Conservation (phyloP, 306 rosid genomes). For the Acacia confusa region DNA sequence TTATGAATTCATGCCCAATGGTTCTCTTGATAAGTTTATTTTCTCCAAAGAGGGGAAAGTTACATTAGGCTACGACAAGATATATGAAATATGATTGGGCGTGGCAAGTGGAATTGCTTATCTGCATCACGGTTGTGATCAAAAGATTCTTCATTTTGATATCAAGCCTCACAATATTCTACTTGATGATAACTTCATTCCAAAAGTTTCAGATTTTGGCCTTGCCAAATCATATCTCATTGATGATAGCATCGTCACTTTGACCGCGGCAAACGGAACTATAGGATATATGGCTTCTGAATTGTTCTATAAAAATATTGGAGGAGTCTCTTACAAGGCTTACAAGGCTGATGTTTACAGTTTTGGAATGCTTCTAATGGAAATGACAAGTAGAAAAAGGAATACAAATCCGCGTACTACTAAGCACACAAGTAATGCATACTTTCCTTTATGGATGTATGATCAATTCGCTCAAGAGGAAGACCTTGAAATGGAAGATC, state of each 20-base stretch:
- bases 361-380: constrained; percentile 29
- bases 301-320: constrained; percentile 19
- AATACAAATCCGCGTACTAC: background rate
- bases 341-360: constrained; percentile 29
- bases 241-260: background rate
- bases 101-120: constrained; percentile 27
- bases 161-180: constrained; percentile 29
- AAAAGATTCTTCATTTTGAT: constrained; percentile 27
- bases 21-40: constrained; percentile 25
- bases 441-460: constrained; percentile 25
- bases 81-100: background rate
- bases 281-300: constrained; percentile 31
- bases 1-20: constrained; percentile 33
- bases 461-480: background rate
- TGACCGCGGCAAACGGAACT: background rate
- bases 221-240: background rate
- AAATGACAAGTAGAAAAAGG: constrained; percentile 13
- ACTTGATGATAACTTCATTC: background rate
- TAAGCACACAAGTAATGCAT: constrained; percentile 2
- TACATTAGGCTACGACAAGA: background rate
- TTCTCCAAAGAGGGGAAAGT: background rate
- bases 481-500: background rate
- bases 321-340: constrained; percentile 15
- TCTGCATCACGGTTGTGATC: constrained; percentile 12
- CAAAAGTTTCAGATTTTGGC: constrained; percentile 14